These are phyloP conservation scores for Cryptococcus sp. DNA, from an alignment of 1,284 basidiomycete species.

Conservation along the genomic window DNA sequence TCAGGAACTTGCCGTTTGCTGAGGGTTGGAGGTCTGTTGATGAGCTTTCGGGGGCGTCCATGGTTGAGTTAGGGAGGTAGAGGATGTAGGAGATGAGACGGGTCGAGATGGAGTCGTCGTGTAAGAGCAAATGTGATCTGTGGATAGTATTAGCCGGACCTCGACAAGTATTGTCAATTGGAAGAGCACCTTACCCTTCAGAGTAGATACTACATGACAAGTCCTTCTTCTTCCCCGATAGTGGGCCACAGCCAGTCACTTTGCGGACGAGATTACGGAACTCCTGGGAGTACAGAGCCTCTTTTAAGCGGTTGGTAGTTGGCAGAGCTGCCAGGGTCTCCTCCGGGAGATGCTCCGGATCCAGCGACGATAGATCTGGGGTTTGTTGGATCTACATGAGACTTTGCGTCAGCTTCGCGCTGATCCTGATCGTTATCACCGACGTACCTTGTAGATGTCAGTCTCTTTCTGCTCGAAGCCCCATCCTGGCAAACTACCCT, in stretches of 20 bases:
- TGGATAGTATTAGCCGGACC: not conserved
- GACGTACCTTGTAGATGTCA: slow-evolving; percentile 90
- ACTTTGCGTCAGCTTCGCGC: not conserved
- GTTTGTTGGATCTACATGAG: slow-evolving; percentile 84
- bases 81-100: slow-evolving; percentile 96
- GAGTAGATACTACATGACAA: slow-evolving; percentile 94
- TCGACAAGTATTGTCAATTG: not conserved
- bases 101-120: slow-evolving; percentile 97
- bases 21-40: slow-evolving; percentile 26
- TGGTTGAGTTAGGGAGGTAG: slow-evolving; percentile 86
- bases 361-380: slow-evolving; percentile 91
- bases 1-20: slow-evolving; percentile 46
- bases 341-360: slow-evolving; percentile 62
- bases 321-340: slow-evolving; percentile 69
- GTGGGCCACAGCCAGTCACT: slow-evolving; percentile 90
- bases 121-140: slow-evolving; percentile 89
- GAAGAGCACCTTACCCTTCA: slow-evolving; percentile 56
- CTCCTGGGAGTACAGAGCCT: slow-evolving; percentile 84
- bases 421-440: not conserved
- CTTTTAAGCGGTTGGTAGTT: slow-evolving; percentile 75
- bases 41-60: slow-evolving; percentile 53
- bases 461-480: slow-evolving; percentile 97
- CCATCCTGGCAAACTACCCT: slow-evolving; percentile 51
- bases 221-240: slow-evolving; percentile 89
- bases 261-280: slow-evolving; percentile 83